Evolutionary conservation across 1,284 basidiomycete genomes (phyloP), one percentile per base, ranked within the genome.

Genomic region (Boletus smithii): DNA sequence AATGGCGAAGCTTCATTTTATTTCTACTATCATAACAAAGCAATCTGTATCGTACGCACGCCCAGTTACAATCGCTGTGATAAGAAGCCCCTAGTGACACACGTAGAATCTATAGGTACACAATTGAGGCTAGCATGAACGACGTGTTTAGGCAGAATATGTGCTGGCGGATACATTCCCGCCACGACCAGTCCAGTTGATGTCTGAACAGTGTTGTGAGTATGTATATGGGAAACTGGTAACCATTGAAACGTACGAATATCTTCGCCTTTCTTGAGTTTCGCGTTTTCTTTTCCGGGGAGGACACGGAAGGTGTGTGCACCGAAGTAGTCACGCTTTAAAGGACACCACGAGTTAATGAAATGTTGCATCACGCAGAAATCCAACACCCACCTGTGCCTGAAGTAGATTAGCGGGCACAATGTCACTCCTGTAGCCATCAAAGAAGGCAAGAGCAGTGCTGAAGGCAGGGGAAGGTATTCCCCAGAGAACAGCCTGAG

Each of bases 371-470:
- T 18, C 35, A 22, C 5, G 16, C 17, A 43, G 8, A 27, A 34
- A 33, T 26, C 9, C 3, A 34, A 42, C 23, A 37, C 69, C 30
- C 53, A 84, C 83, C 75, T 98, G 95, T 46, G 82, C 95, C 76
- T 99, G 95, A 61, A 97, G 73, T 54, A 99, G 76, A 76, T 95
- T 94, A 51, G 97, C 97, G 32, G 95, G 92, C 49, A 98, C 81
- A 54, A 90, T 76, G 65, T 94, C 95, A 57, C 85, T 88, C 65
- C 87, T 76, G 81, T 98, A 99, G 43, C 97, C 97, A 71, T 99
- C 97, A 69, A 97, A 98, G 88, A 99, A 99, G 55, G 95, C 91
- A 43, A 99, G 81, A 43, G 95, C 95, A 47, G 94, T 95, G 75
- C 91, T 93, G 79, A 93, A 92, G 27, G 93, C 94, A 31, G 95